A percentile compares a stretch with the other conserved stretches of the same genome.
Evolutionary conservation across 2,329 filamentous ascomycete species (phyloP).

Genomic region (Xylariales sp.): DNA sequence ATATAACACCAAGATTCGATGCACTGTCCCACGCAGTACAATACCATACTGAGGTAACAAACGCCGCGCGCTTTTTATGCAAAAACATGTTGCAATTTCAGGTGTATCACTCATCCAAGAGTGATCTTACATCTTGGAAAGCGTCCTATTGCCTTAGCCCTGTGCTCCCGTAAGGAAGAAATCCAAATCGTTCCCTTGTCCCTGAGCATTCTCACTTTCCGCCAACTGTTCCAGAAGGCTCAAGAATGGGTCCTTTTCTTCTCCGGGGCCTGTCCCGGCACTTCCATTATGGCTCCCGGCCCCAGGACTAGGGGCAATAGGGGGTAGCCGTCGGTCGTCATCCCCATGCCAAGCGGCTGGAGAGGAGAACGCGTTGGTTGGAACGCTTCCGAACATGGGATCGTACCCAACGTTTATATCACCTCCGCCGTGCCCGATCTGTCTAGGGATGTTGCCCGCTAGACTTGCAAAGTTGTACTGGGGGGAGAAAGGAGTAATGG

Average conservation of each 20-base stretch:
- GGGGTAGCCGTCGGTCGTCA: slow-evolving; percentile 34
- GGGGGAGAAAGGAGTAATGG: slow-evolving; percentile 34
- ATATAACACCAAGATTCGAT: no score
- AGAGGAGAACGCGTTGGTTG: slow-evolving; percentile 49
- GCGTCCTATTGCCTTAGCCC: no score
- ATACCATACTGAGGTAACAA: no score
- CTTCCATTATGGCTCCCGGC: slow-evolving; percentile 46
- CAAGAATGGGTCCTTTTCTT: slow-evolving; percentile 78
- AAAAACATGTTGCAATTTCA: no score
- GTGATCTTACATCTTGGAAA: slow-evolving; percentile 5
- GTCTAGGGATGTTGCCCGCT: slow-evolving; percentile 19
- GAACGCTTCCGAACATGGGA: slow-evolving; percentile 54
- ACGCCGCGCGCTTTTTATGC: no score
- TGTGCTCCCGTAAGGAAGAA: slow-evolving; percentile 57
- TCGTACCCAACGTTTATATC: slow-evolving; percentile 41
- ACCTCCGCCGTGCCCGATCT: slow-evolving; percentile 10
- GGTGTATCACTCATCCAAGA: not conserved
- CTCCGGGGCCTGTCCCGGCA: slow-evolving; percentile 41
- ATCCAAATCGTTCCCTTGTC: slow-evolving; percentile 69
- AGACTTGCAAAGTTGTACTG: slow-evolving; percentile 37
- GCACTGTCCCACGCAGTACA: no score
- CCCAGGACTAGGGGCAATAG: slow-evolving; percentile 38
- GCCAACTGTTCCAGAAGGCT: slow-evolving; percentile 76
- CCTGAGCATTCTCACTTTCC: slow-evolving; percentile 69
- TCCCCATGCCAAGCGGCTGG: slow-evolving; percentile 46